Percentiles rank a stretch among this genome's conserved stretches.
Conservation (phyloP, 805 yeast genomes). For the Candida taoyuanica region DNA sequence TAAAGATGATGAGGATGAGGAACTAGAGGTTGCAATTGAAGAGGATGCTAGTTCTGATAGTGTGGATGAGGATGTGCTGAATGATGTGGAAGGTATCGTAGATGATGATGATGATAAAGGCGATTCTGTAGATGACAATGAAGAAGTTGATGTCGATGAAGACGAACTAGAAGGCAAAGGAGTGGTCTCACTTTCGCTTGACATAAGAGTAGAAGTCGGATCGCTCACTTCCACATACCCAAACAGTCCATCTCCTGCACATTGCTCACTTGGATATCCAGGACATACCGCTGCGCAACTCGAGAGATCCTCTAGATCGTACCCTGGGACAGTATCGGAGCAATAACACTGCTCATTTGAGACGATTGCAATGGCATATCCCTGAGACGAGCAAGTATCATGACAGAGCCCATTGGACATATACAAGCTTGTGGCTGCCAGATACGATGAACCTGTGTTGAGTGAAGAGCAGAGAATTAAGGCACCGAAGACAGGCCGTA, state of each 20-base stretch:
- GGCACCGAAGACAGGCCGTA: conserved; percentile 2
- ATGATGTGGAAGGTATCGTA: conserved; percentile 17
- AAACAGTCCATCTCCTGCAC: conserved; percentile 35
- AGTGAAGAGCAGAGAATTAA: conserved; percentile 18
- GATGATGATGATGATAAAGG: conserved; percentile 13
- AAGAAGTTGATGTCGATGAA: conserved; percentile 18
- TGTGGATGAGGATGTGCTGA: conserved; percentile 20
- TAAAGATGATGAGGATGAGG: conserved; percentile 9
- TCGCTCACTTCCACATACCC: conserved; percentile 39
- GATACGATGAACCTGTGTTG: conserved; percentile 16
- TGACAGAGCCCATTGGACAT: conserved; percentile 42
- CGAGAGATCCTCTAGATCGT: conserved; percentile 30
- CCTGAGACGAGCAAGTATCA: conserved; percentile 30
- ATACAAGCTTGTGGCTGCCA: conserved; percentile 8
- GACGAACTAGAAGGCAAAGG: conserved; percentile 9
- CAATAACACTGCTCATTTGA: conserved; percentile 40
- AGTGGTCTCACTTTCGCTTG: conserved; percentile 12
- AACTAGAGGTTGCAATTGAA: too few relatives aligned
- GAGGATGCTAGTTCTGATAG: conserved; percentile 11
- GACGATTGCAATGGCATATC: conserved; percentile 44
- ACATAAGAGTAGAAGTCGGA: too few relatives aligned
- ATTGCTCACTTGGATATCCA: conserved; percentile 38
- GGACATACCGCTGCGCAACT: conserved; percentile 37
- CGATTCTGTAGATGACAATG: conserved; percentile 16
- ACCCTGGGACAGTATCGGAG: conserved; percentile 34